phyloP scores from a whole-genome alignment of 2,329 filamentous ascomycete genomes.

The Metarhizium rileyi region DNA sequence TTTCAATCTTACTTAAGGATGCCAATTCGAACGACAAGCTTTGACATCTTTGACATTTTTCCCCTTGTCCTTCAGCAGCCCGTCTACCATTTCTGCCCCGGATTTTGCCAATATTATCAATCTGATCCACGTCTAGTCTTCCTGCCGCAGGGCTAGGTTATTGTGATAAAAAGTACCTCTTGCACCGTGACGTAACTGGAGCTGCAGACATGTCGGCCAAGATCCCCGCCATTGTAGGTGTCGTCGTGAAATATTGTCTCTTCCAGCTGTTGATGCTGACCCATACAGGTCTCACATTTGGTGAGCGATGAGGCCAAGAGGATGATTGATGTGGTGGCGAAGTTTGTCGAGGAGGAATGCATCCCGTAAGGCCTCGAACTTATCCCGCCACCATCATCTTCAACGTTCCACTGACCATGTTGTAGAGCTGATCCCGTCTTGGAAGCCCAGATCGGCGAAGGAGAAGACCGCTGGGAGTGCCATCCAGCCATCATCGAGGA shows the following conservation, averaged over 20 bases:
- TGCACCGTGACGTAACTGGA: not conserved
- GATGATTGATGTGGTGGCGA: constrained; percentile 79
- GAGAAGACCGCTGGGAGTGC: constrained; percentile 65
- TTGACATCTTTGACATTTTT: not conserved
- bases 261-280: not conserved
- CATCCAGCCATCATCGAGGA: constrained; percentile 80
- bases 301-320: constrained; percentile 80
- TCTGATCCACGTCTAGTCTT: not conserved
- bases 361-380: constrained; percentile 47
- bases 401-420: constrained; percentile 7
- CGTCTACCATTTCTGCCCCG: not conserved
- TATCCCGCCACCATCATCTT: not conserved
- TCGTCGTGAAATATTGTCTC: not conserved
- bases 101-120: not conserved
- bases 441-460: constrained; percentile 68
- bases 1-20: constrained; percentile 1
- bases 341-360: constrained; percentile 95
- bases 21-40: not conserved
- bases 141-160: not conserved
- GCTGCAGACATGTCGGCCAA: constrained; percentile 18
- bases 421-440: constrained; percentile 67
- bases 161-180: not conserved
- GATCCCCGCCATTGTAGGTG: constrained; percentile 24
- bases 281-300: constrained; percentile 35
- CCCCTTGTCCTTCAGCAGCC: not conserved